Evolutionary conservation across 768 basidiomycete genomes (phyloP).

Genomic region (button mushroom (Agaricus bisporus)): DNA sequence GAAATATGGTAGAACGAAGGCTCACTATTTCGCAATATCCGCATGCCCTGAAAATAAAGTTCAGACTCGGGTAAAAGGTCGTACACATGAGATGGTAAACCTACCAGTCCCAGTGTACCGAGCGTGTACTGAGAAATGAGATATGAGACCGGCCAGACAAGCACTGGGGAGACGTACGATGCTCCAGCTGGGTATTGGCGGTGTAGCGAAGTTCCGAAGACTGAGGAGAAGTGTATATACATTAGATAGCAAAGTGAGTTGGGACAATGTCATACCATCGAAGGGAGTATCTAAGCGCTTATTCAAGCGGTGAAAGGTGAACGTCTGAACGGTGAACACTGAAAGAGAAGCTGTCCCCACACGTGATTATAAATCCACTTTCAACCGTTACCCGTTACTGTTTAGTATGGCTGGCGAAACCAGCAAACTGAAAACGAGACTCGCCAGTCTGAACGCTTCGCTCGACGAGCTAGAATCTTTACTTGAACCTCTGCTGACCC

Average conservation of each 20-base stretch:
- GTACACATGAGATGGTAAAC: slow-evolving; percentile 19
- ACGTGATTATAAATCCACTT: not conserved
- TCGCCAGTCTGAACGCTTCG: slow-evolving; percentile 46
- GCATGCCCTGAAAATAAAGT: slow-evolving; percentile 66
- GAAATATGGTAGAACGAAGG: slow-evolving; percentile 12
- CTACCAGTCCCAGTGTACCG: slow-evolving; percentile 92
- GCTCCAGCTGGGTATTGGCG: slow-evolving; percentile 93
- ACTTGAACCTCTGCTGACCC: slow-evolving; percentile 61
- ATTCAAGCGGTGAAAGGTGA: slow-evolving; percentile 22
- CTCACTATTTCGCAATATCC: slow-evolving; percentile 93
- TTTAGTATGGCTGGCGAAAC: slow-evolving; percentile 40
- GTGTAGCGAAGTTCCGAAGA: slow-evolving; percentile 93
- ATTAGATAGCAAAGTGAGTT: slow-evolving; percentile 4
- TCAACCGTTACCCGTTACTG: not conserved
- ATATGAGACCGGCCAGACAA: slow-evolving; percentile 2
- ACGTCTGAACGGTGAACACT: slow-evolving; percentile 13
- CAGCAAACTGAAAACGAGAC: slow-evolving; percentile 36
- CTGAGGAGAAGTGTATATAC: slow-evolving; percentile 28
- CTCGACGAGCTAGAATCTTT: slow-evolving; percentile 64
- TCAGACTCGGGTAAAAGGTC: slow-evolving; percentile 9
- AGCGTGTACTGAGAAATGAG: slow-evolving; percentile 67
- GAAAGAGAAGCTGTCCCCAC: not conserved
- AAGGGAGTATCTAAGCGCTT: slow-evolving; percentile 18
- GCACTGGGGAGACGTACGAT: slow-evolving; percentile 51
- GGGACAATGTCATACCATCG: slow-evolving; percentile 35